Conservation (phyloP, 1,284 basidiomycete genomes). For the Athelia psychrophila region DNA sequence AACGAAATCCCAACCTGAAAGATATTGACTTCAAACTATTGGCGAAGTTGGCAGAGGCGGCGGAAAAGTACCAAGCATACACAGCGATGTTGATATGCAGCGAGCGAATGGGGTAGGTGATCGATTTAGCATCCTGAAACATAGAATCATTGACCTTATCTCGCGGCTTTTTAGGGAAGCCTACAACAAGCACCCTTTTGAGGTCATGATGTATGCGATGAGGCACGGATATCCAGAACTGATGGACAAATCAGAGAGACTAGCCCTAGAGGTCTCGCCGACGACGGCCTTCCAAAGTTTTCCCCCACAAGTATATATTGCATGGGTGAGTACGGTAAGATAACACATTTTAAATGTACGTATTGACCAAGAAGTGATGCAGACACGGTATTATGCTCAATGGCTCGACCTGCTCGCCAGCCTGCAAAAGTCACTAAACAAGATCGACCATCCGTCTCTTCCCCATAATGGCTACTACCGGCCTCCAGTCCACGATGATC, state of each 20-base stretch:
- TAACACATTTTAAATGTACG: too few relatives aligned
- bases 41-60: constrained; percentile 23
- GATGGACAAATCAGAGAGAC: constrained; percentile 13
- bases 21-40: constrained; percentile 17
- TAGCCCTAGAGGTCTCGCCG: neutral
- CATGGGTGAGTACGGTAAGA: neutral
- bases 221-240: constrained; percentile 18
- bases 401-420: neutral
- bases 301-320: neutral
- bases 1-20: constrained; percentile 24
- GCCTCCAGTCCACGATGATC: too few relatives aligned
- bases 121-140: neutral
- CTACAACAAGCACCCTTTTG: constrained; percentile 6
- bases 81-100: constrained; percentile 25
- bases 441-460: too few relatives aligned
- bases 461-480: too few relatives aligned
- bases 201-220: constrained; percentile 16
- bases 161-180: neutral
- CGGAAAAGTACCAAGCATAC: constrained; percentile 29
- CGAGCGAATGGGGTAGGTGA: constrained; percentile 24
- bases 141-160: neutral
- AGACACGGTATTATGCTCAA: neutral
- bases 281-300: neutral
- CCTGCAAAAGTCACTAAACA: too few relatives aligned
- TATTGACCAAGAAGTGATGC: neutral